Evolutionary conservation across 1,284 basidiomycete species (phyloP).

Genomic region (Inonotus obliquus): DNA sequence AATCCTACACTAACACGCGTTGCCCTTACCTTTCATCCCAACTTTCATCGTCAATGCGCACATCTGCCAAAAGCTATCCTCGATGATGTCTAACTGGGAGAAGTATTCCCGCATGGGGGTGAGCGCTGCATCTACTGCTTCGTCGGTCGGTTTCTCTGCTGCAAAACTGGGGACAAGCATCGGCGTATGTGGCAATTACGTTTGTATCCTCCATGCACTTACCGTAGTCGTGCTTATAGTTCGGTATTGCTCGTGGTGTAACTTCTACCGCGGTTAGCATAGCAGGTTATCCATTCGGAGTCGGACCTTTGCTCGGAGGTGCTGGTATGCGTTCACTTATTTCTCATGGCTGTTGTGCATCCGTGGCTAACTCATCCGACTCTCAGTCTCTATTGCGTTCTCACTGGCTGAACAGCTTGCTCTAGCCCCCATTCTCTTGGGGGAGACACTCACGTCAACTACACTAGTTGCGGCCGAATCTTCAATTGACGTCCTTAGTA

Average conservation of each 20-base stretch:
- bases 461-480: slow-evolving; percentile 67
- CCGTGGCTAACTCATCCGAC: slow-evolving; percentile 21
- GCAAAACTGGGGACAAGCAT: slow-evolving; percentile 64
- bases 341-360: slow-evolving; percentile 28
- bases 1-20: not conserved
- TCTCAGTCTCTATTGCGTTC: slow-evolving; percentile 51
- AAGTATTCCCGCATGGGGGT: slow-evolving; percentile 55
- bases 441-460: slow-evolving; percentile 72
- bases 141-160: slow-evolving; percentile 57
- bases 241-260: slow-evolving; percentile 60
- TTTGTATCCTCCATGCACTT: not conserved
- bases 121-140: slow-evolving; percentile 57
- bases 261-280: slow-evolving; percentile 52
- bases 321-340: slow-evolving; percentile 35
- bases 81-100: slow-evolving; percentile 43
- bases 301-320: slow-evolving; percentile 50
- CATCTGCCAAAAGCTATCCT: not conserved
- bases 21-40: not conserved
- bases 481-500: slow-evolving; percentile 65
- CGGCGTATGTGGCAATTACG: slow-evolving; percentile 42
- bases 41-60: not conserved
- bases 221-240: slow-evolving; percentile 36
- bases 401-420: slow-evolving; percentile 64
- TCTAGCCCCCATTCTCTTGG: slow-evolving; percentile 65
- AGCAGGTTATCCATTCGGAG: slow-evolving; percentile 56